Base-by-base conservation (phyloP, 768 basidiomycete species). In the Termitomyces sp. region DNA sequence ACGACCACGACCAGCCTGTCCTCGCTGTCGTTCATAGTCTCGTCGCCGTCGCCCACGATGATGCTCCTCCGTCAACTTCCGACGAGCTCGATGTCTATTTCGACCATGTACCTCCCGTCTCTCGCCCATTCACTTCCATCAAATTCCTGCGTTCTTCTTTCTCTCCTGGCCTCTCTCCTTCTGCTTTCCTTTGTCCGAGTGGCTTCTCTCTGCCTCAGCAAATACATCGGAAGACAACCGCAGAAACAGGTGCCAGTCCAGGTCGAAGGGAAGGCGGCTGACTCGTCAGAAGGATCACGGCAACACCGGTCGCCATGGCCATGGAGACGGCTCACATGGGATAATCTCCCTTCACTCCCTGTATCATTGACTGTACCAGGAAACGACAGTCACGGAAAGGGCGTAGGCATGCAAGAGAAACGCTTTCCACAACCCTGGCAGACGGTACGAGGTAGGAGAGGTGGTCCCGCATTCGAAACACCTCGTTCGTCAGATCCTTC, bases 271-370 rank as follows among this genome's bases (percentile, higher is more conserved):
- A 65, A 67, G 53, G 37, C 52, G 54, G 52, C 52, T 40, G 49
- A 57, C 46, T 28, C 34, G 23, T 25, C 54, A 27, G 52, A 58
- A 19, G 55, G 57, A 39, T 41, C 56, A 45, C 55, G 54, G 27
- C 56, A 53, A 57, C 57, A 39, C 37, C 61, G 56, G 52, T 62
- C 57, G 63, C 61, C 60, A 56, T 65, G 65, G 64, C 57, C 54
- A n/a, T 65, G 63, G 64, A 64, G 62, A 19, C 59, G 63, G 11
- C 25, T 68, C 30, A 57, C 59, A 43, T 66, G 65, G 66, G 65
- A 67, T 44, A 64, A 61, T 46, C 60, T 69, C 1, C 68, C 68
- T n/a, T 60, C 67, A 5, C 59, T 68, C 2, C 68, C 69, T 34
- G 61, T 68, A 2, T 66, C 68, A 10, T 59, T 69, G 16, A 56